Base-by-base conservation (phyloP, 805 yeast genomes). In the Tetrapisispora taiwanensis region DNA sequence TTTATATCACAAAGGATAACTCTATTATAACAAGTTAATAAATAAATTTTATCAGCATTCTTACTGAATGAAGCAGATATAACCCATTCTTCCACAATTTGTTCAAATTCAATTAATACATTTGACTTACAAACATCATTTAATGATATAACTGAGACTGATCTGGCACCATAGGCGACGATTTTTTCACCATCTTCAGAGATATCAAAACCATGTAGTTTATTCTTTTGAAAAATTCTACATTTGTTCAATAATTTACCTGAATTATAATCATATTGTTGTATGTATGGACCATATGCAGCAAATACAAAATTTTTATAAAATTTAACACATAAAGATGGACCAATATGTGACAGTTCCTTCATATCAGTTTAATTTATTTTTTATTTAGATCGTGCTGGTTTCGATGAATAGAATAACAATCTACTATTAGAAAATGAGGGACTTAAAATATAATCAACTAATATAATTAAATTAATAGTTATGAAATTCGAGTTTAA, bases 21-120 rank as follows among this genome's bases (percentile, higher is more conserved):
- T 52, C 38, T 77, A 64, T 90, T 89, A 59, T 89, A 96, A 3
- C 96, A 86, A 0, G 89, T 85, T 43, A 88, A 69, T 15, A 87
- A 55, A 51, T 68, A 76, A 2, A 79, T 56, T 7, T 66, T 56
- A 0, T 62, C 51, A 1, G 61, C 60, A 14, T 63, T 57, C 28
- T 58, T 50, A 28, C 71, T 61, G 52, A 84, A 81, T 43, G 71
- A 78, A 19, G 75, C 74, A 17, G 79, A 65, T 34, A 78, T 72
- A 42, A 92, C 78, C 96, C 97, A 89, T 61, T 90, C 97, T 46
- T 78, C 75, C 36, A 77, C 65, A 30, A 74, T 72, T 44, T 65
- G 68, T 51, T 82, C 84, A n/a, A 55, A 49, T 2, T 56, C 30
- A 0, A 47, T 44, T 8, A 53, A 41, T 26, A 53, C 50, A 3